Evolutionary conservation across 768 basidiomycete species (phyloP), one percentile per base, ranked within the genome.

Genomic region (Rhodosporidiobolus odoratus): DNA sequence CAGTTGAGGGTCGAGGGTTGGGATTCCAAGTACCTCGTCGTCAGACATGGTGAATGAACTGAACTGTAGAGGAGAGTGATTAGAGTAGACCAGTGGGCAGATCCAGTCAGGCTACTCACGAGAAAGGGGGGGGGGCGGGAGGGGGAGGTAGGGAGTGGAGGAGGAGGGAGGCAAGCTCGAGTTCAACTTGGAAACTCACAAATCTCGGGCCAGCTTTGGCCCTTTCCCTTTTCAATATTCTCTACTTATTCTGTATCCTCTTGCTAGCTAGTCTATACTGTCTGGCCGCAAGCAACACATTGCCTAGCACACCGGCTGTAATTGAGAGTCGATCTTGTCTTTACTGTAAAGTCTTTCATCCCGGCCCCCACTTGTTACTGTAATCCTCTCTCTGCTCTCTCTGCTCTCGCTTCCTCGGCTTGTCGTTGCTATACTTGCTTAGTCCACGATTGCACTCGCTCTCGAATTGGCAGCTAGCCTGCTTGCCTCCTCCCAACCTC

Each of bases 11-110:
- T 2, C 52, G 32, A 30, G 12, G 37, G 21, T 8, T 16, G 25
- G 41, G 34, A 8, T 27, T 40, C 68, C n/a, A n/a, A n/a, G 37
- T n/a, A 66, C 65, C 65, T 66, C 69, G 60, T 65, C 69, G 53
- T 71, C 69, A 58, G 69, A 71, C 69, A 71, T 71, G 60, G 60
- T 53, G 59, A 32, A 41, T 65, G 38, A 48, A 47, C 43, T 37
- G 53, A 19, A 30, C 58, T 57, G 69, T 25, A 34, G 16, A 4
- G 54, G 9, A 21, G 27, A 53, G 21, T 3, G 34, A 25, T 5
- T 4, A 56, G 54, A 34, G 48, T 9, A 41, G 6, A 45, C 15
- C 34, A 38, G 40, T 17, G 4, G 30, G 16, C 12, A 1, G 27
- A 37, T 35, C 2, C 17, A 23, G 19, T 27, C 13, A 19, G 37